Evolutionary conservation across 371 early-diverging fungal species (phyloP), one percentile per base, ranked within the genome.

Genomic region (Mucor piriformis): DNA sequence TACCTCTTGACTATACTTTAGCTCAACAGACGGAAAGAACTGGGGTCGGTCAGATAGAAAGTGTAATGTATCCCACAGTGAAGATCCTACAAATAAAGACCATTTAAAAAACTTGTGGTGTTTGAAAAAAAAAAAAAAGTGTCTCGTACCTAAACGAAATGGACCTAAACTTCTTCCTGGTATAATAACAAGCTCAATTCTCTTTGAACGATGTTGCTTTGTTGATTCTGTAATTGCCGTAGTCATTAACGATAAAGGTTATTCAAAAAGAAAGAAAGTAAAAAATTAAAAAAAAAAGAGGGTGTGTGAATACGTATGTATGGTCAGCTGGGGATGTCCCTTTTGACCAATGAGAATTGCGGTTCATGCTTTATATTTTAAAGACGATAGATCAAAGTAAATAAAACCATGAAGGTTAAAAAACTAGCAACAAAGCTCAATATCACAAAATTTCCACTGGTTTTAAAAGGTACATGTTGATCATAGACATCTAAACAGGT

Each of bases 1-100:
- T 77, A 86, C 87, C 67, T 84, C 79, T 47, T 86, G 83, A 43
- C 82, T 79, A 53, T 88, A 89, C 56, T 85, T 87, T 27, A 86
- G 71, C 25, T 88, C 87, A n/a, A 89, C 88, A n/a, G 71, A 61
- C 35, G 85, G 82, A 27, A 86, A 79, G 55, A 79, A 71, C 7
- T 77, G 73, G 6, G 79, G 73, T 44, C 73, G 79, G 38, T 80
- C 82, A 10, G 79, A 69, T 46, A 85, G 61, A 33, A 79, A 73
- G 15, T 77, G 73, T 33, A 83, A 70, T 3, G 67, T 69, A 23
- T 83, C 83, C 84, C 83, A 83, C 33, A 85, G 51, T 1, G 86
- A 81, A n/a, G 81, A 74, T 21, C 86, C 86, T 83, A 60, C 6
- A 23, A 32, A 46, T 33, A 7, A 32, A 33, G 21, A 13, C 5